Percentiles rank a stretch among this genome's conserved stretches.
phyloP scores from a whole-genome alignment of 768 basidiomycete species.

The Podaxis sp. region DNA sequence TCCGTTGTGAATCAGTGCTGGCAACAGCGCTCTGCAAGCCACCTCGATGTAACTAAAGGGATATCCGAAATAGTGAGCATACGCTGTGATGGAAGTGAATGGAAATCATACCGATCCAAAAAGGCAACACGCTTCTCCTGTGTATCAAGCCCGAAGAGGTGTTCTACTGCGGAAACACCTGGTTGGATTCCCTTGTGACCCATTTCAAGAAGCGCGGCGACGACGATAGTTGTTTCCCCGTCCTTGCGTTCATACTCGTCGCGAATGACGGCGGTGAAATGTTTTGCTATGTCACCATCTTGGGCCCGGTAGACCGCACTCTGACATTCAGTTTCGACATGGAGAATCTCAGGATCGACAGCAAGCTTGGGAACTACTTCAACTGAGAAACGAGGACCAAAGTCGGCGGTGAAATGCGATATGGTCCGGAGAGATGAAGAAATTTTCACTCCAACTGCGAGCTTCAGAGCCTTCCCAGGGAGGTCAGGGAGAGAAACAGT shows the following conservation, averaged over 20 bases:
- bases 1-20: constrained; percentile 51
- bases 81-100: neutral
- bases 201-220: constrained; percentile 52
- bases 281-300: constrained; percentile 49
- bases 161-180: constrained; percentile 47
- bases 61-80: neutral
- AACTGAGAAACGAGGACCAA: constrained; percentile 55
- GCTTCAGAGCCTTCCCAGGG: constrained; percentile 46
- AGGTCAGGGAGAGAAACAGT: constrained; percentile 48
- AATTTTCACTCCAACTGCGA: constrained; percentile 56
- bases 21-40: constrained; percentile 52
- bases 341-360: constrained; percentile 40
- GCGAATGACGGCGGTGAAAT: constrained; percentile 51
- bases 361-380: constrained; percentile 50
- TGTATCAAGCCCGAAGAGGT: constrained; percentile 45
- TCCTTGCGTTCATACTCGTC: constrained; percentile 37
- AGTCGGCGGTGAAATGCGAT: constrained; percentile 57
- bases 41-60: constrained; percentile 45
- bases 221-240: constrained; percentile 47
- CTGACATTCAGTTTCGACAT: constrained; percentile 47
- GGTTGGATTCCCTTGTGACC: constrained; percentile 42
- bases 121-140: constrained; percentile 45
- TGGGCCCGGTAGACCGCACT: constrained; percentile 44
- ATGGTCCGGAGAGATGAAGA: constrained; percentile 59
- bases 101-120: constrained; percentile 40